Evolutionary conservation across 169 alveolate genomes (phyloP), one percentile per base, ranked within the genome.

Genomic region (Cryptosporidium andersoni): DNA sequence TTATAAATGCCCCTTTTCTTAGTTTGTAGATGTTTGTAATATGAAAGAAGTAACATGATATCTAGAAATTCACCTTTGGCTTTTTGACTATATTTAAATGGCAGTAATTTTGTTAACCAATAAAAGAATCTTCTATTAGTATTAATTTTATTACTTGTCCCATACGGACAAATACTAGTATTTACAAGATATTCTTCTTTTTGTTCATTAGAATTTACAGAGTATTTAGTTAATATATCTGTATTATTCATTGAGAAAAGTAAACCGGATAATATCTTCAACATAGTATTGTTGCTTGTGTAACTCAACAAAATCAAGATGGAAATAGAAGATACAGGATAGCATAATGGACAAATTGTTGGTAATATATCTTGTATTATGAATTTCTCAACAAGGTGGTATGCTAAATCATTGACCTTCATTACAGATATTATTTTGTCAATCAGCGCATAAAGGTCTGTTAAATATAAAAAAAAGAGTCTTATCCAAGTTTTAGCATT

Each of bases 271-370:
- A 74, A 51, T 9, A 74, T 43, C 60, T 74, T 68, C 16, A 74
- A 11, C 40, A 45, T 74, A 58, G 47, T 12, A 43, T 74, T 56
- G 42, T 58, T 58, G 34, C 85, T 74, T n/a, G 60, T 25, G 7
- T 36, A 56, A 11, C 16, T 37, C 37, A 74, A 56, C 14, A 74
- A 16, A 40, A 36, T 36, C 60, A 74, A 45, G 16, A 60, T 51
- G 25, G 62, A 55, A 4, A 74, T 25, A 58, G 43, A 55, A 5
- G 85, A 49, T 47, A 58, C 60, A 43, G 85, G 85, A 52, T 14
- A 74, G 36, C 85, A 74, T 58, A 74, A 51, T 34, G 85, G 85
- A 8, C 85, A 74, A 56, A 74, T 56, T 9, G 42, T 55, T 42
- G 39, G 34, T 43, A 74, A 43, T 58, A 74, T 16, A 7, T 74